A percentile compares a stretch with the other conserved stretches of the same genome.
These are phyloP conservation scores for Brassica juncea DNA, from an alignment of 345 rosid species.

Conservation along the genomic window DNA sequence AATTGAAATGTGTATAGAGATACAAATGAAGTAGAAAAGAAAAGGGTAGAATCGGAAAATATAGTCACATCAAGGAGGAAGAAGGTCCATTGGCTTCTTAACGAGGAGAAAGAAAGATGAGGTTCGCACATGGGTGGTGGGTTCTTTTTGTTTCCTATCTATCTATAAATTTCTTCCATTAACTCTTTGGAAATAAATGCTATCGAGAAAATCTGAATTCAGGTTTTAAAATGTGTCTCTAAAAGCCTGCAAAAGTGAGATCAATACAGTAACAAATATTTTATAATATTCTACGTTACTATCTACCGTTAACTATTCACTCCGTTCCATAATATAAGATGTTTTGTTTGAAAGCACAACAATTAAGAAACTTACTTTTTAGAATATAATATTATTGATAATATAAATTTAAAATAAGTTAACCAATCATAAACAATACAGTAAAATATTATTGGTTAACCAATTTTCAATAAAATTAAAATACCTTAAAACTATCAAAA, in stretches of 20 bases:
- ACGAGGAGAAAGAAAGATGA: slow-evolving; percentile 27
- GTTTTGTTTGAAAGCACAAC: too few species aligned
- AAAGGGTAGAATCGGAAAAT: neutral
- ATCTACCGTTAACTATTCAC: too few species aligned
- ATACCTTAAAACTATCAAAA: too few species aligned
- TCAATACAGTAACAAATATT: neutral
- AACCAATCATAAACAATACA: too few species aligned
- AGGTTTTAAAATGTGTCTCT: neutral
- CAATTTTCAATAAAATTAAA: too few species aligned
- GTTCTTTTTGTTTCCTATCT: slow-evolving; percentile 34
- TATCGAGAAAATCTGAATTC: neutral
- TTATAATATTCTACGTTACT: neutral
- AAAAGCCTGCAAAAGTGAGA: neutral
- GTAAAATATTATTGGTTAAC: too few species aligned
- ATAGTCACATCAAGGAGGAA: slow-evolving; percentile 22
- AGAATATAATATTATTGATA: too few species aligned
- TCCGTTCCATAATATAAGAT: too few species aligned
- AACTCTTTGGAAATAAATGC: neutral
- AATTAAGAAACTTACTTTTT: too few species aligned
- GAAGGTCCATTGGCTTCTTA: slow-evolving; percentile 22
- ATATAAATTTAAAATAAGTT: too few species aligned
- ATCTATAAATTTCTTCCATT: neutral
- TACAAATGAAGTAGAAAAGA: neutral
- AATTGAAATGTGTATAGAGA: neutral
- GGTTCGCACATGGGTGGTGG: slow-evolving; percentile 40